A percentile compares a stretch with the other conserved stretches of the same genome.
These are phyloP conservation scores for Radiomyces spectabilis DNA, from an alignment of 192 early-diverging fungal genomes.

Conservation along the genomic window DNA sequence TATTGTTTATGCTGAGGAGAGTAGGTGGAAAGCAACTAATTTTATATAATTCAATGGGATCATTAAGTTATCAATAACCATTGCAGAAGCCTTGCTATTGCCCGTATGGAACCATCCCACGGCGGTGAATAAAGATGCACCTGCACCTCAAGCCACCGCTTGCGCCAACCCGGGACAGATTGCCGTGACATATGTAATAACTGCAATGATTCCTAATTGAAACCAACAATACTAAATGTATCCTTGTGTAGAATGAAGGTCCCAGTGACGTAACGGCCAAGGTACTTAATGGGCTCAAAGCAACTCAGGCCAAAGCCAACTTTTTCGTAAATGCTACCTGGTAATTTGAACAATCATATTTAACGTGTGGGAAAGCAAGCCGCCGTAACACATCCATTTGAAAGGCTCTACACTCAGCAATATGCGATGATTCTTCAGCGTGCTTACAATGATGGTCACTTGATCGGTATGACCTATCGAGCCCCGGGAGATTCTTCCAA, in stretches of 20 bases:
- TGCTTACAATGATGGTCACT: constrained; percentile 46
- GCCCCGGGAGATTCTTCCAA: constrained; percentile 37
- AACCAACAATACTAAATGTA: too few species aligned
- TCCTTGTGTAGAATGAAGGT: constrained; percentile 45
- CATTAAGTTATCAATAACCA: too few species aligned
- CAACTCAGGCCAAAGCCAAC: constrained; percentile 37
- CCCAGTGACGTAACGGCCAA: constrained; percentile 49
- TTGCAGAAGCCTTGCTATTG: constrained; percentile 9
- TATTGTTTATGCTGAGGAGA: neutral
- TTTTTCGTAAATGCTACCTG: constrained; percentile 47
- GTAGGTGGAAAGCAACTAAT: too few species aligned
- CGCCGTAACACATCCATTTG: neutral
- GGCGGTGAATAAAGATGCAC: neutral
- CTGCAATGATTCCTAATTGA: too few species aligned
- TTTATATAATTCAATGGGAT: too few species aligned
- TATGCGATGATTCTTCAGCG: constrained; percentile 44
- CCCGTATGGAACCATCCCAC: constrained; percentile 31
- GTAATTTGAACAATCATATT: constrained; percentile 6
- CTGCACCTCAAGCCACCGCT: constrained; percentile 30
- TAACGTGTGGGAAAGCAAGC: too few species aligned
- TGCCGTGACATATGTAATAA: constrained; percentile 38
- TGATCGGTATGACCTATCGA: constrained; percentile 50
- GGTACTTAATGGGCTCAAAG: constrained; percentile 40
- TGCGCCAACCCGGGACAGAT: constrained; percentile 39
- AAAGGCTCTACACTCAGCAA: constrained; percentile 38